Evolutionary conservation across 345 rosid species (phyloP).

Genomic region (Sisymbrium altissimum): DNA sequence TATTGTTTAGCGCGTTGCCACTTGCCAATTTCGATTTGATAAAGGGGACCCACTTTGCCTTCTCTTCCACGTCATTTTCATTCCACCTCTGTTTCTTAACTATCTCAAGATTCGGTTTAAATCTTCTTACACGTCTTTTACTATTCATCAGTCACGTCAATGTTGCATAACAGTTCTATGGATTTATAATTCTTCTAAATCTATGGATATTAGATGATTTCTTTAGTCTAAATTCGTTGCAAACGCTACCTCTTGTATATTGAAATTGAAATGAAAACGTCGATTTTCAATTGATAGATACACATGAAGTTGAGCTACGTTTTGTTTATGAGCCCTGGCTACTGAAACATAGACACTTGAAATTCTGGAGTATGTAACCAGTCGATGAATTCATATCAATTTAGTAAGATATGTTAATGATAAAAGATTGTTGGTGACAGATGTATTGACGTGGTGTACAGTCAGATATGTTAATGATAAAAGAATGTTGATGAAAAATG

Average conservation of each 20-base stretch:
- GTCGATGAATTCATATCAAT: background rate
- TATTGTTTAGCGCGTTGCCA: constrained; percentile 26
- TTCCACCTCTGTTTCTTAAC: background rate
- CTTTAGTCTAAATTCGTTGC: background rate
- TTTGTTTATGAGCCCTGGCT: background rate
- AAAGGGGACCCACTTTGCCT: constrained; percentile 6
- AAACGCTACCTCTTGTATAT: background rate
- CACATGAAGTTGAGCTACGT: background rate
- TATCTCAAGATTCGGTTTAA: background rate
- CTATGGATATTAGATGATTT: background rate
- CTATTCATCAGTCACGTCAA: background rate
- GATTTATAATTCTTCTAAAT: background rate
- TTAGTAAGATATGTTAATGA: background rate
- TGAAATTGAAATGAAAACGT: no score
- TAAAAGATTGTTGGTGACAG: background rate
- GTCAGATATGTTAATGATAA: background rate
- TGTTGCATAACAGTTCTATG: background rate
- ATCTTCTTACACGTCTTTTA: constrained; percentile 7
- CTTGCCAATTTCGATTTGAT: background rate
- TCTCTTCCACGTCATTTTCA: constrained; percentile 5
- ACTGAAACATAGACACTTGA: background rate
- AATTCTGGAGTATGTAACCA: background rate
- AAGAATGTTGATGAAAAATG: background rate
- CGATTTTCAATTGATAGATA: background rate
- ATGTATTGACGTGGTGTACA: background rate